A percentile compares a stretch with the other conserved stretches of the same genome.
These are phyloP conservation scores for Paraphaeosphaeria sporulosa DNA, from an alignment of 2,329 filamentous ascomycete species.

Conservation along the genomic window DNA sequence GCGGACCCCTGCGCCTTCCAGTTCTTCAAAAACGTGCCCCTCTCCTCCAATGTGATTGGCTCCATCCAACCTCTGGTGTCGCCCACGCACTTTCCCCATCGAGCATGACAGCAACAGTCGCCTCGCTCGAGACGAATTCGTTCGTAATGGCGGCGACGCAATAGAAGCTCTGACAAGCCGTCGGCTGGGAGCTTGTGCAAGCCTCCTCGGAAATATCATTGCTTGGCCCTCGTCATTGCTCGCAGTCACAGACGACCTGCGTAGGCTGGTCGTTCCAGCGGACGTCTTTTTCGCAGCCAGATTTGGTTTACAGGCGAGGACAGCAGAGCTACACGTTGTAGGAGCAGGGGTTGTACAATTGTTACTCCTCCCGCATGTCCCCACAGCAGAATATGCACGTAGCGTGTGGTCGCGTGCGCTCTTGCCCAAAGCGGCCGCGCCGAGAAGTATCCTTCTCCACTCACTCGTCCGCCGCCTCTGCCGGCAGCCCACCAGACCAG, in stretches of 20 bases:
- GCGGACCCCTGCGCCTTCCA: constrained; percentile 15
- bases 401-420: constrained; percentile 17
- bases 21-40: constrained; percentile 22
- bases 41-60: constrained; percentile 24
- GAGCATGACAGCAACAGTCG: constrained; percentile 1
- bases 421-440: constrained; percentile 11
- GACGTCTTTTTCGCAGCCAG: neutral
- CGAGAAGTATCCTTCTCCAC: constrained; percentile 6
- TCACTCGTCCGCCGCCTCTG: constrained; percentile 1
- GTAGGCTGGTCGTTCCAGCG: neutral
- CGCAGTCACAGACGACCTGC: neutral
- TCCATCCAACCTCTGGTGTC: constrained; percentile 10
- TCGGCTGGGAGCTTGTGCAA: constrained; percentile 25
- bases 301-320: neutral
- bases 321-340: neutral
- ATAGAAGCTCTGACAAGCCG: constrained; percentile 14
- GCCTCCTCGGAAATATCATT: constrained; percentile 11
- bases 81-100: constrained; percentile 11
- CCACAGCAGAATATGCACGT: constrained; percentile 11
- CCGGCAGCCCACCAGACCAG: neutral
- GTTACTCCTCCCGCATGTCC: constrained; percentile 7
- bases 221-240: constrained; percentile 23
- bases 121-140: neutral
- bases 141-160: constrained; percentile 5
- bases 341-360: neutral